These are phyloP conservation scores for Hypholoma sublateritium DNA, from an alignment of 768 basidiomycete genomes.

Conservation along the genomic window DNA sequence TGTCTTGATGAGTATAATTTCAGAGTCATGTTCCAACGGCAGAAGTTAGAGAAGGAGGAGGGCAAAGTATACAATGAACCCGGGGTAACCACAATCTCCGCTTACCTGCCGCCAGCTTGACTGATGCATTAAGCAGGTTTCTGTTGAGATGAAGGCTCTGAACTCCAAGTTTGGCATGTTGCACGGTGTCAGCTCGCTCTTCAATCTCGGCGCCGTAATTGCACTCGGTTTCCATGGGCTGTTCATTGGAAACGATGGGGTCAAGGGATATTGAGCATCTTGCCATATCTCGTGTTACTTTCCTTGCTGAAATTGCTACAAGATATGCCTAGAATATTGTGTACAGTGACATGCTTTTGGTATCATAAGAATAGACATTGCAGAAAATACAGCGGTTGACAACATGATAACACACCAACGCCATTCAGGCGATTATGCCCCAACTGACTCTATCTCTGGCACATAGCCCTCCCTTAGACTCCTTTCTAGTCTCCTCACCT, in stretches of 20 bases:
- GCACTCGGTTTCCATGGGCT: conserved; percentile 68
- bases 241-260: conserved; percentile 62
- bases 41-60: conserved; percentile 73
- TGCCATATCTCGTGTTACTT: background rate
- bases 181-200: conserved; percentile 69
- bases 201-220: conserved; percentile 61
- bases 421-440: conserved; percentile 46
- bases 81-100: conserved; percentile 43
- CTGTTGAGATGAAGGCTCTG: conserved; percentile 65
- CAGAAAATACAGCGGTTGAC: conserved; percentile 14
- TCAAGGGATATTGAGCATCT: conserved; percentile 34
- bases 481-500: conserved; percentile 81
- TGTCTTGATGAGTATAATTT: background rate
- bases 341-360: conserved; percentile 6
- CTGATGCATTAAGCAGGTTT: conserved; percentile 43
- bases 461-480: conserved; percentile 83
- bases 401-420: conserved; percentile 9
- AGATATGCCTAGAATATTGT: background rate
- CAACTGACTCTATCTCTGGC: conserved; percentile 75
- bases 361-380: conserved; percentile 13
- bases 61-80: conserved; percentile 65
- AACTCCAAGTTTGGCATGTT: conserved; percentile 65
- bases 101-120: conserved; percentile 4
- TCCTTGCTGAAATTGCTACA: background rate
- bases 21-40: conserved; percentile 77